Evolutionary conservation across 2,329 filamentous ascomycete genomes (phyloP), one percentile per base, ranked within the genome.

Genomic region (Beauveria sp.): DNA sequence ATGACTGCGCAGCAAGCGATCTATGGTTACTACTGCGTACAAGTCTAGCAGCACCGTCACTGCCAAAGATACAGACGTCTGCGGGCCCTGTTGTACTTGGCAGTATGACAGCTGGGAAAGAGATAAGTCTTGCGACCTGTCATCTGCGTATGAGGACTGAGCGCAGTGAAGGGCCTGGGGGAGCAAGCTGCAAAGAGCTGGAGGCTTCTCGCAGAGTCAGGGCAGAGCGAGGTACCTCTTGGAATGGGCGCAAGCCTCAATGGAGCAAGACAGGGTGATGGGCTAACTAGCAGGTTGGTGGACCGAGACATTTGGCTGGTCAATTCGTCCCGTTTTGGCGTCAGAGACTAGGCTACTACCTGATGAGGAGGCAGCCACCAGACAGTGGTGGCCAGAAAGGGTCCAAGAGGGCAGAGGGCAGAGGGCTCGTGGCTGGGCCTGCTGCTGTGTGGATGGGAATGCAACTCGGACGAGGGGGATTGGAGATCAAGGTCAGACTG

Each of bases 71-170:
- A 58, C 47, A 18, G 20, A 49, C 56, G 20, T 16, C 14, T 22
- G 38, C 57, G n/a, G 34, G 18, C 47, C n/a, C 22, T 26, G 28
- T 47, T 53, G 49, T 54, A 40, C 26, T n/a, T 43, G 10, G 1
- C 10, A 34, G 34, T 47, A 30, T 20, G 30, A 56, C 43, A 49
- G 54, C 28, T 30, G 53, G 14, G 26, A 49, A 47, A 26, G 43
- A 57, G 43, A 49, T 28, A 38, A 20, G 42, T 9, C 30, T 60
- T 60, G 38, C 52, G 61, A 62, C 61, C 42, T 62, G 61, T 62
- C 61, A 62, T 59, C 56, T 59, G 26, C 49, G 59, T 50, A 26
- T 56, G 30, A n/a, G 45, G 60, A 56, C 60, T 58, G 49, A 54
- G 61, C 47, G 43, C 43, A 53, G 58, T 40, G 58, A 54, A 38